These are phyloP conservation scores for Pythium graminicola DNA, from an alignment of 352 stramenopile species.

Conservation along the genomic window DNA sequence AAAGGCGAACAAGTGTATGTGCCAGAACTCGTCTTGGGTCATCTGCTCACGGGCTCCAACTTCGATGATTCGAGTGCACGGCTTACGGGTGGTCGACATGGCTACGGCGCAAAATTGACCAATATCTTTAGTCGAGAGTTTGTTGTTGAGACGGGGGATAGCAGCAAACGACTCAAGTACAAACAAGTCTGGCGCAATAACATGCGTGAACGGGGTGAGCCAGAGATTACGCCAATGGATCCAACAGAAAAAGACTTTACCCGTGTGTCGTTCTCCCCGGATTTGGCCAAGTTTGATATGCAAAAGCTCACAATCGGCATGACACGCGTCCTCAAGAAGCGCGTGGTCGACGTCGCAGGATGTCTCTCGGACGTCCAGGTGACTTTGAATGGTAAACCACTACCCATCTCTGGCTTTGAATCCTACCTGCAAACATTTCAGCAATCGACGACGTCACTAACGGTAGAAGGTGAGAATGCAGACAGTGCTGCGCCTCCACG, in stretches of 20 bases:
- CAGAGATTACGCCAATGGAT: slow-evolving; percentile 69
- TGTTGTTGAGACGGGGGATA: slow-evolving; percentile 97
- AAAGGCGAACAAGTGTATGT: slow-evolving; percentile 97
- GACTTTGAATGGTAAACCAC: slow-evolving; percentile 86
- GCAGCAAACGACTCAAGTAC: slow-evolving; percentile 64
- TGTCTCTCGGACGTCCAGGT: slow-evolving; percentile 91
- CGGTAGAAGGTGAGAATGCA: not conserved
- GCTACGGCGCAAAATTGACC: slow-evolving; percentile 96
- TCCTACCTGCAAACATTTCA: slow-evolving; percentile 93
- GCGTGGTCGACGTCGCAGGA: slow-evolving; percentile 98
- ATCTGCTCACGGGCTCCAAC: slow-evolving; percentile 98
- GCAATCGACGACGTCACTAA: slow-evolving; percentile 40
- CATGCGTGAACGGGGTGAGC: slow-evolving; percentile 90
- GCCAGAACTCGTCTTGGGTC: slow-evolving; percentile 96
- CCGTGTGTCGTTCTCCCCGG: slow-evolving; percentile 96
- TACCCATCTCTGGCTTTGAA: slow-evolving; percentile 93
- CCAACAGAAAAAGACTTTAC: slow-evolving; percentile 92
- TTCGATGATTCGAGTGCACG: slow-evolving; percentile 98
- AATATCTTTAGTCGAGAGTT: slow-evolving; percentile 99
- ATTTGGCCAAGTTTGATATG: slow-evolving; percentile 97
- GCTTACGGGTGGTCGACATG: slow-evolving; percentile 94
- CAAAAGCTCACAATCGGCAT: slow-evolving; percentile 91
- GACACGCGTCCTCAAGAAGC: slow-evolving; percentile 91
- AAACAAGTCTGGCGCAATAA: slow-evolving; percentile 95
- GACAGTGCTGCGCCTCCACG: slow-evolving; percentile 4